Evolutionary conservation across 257 asterid species (phyloP).

Genomic region (Agastache rugosa): DNA sequence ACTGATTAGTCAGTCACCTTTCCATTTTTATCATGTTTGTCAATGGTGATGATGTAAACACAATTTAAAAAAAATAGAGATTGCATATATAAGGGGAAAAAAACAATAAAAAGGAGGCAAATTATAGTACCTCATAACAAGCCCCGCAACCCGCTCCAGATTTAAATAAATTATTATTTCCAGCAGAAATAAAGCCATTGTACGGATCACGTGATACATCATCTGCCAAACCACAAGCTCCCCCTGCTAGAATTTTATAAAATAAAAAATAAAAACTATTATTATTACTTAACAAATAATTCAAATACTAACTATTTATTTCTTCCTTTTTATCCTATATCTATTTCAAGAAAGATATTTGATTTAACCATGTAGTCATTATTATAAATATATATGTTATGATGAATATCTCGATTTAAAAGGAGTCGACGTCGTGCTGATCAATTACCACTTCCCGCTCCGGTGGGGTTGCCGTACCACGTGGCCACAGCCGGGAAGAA

Average conservation of each 20-base stretch:
- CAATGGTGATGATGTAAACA: no score
- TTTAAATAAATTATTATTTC: slow-evolving; percentile 38
- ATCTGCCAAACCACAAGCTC: slow-evolving; percentile 50
- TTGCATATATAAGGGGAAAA: no score
- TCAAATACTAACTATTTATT: not conserved
- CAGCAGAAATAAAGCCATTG: slow-evolving; percentile 45
- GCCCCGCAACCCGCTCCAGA: slow-evolving; percentile 53
- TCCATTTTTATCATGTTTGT: no score
- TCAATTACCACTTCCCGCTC: slow-evolving; percentile 10
- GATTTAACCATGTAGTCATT: no score
- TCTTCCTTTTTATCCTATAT: no score
- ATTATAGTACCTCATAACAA: slow-evolving; percentile 46
- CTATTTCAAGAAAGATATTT: not conserved
- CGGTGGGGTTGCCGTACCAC: not conserved
- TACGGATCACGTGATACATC: slow-evolving; percentile 40
- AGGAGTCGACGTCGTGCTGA: not conserved
- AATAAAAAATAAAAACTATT: not conserved
- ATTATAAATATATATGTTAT: no score
- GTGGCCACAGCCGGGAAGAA: not conserved
- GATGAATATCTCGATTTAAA: no score
- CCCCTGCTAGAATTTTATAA: not conserved
- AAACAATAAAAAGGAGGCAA: no score
- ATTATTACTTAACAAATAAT: not conserved
- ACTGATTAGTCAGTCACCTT: no score
- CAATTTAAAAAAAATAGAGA: no score